These are phyloP conservation scores for Tetrapisispora namnaoensis DNA, from an alignment of 805 yeast species.

Conservation along the genomic window DNA sequence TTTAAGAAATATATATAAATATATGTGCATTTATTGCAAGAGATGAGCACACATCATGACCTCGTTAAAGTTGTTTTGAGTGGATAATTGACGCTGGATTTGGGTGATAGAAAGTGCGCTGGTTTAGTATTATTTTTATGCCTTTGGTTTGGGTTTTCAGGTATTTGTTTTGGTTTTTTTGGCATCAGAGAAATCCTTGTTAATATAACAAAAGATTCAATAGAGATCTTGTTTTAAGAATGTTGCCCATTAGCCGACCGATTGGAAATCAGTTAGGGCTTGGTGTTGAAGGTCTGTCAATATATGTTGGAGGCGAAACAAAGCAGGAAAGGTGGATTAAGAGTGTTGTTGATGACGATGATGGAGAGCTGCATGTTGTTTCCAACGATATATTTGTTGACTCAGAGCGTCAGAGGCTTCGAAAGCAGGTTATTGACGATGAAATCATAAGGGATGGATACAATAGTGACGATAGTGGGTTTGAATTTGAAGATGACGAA, in stretches of 20 bases:
- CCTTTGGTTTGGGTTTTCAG: too few relatives aligned
- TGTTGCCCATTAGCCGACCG: slow-evolving; percentile 13
- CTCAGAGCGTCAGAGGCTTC: neutral
- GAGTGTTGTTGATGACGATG: slow-evolving; percentile 3
- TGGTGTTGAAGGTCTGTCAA: slow-evolving; percentile 13
- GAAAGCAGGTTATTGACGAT: neutral
- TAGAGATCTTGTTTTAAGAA: neutral
- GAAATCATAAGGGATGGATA: slow-evolving; percentile 6
- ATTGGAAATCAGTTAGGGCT: slow-evolving; percentile 19
- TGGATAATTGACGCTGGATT: too few relatives aligned
- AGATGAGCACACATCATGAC: too few relatives aligned
- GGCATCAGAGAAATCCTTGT: too few relatives aligned
- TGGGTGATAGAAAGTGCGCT: too few relatives aligned
- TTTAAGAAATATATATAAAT: too few relatives aligned
- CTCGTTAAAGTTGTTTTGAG: too few relatives aligned
- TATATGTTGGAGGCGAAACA: slow-evolving; percentile 6
- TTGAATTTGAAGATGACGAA: slow-evolving; percentile 6
- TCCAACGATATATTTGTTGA: neutral
- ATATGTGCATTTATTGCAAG: too few relatives aligned
- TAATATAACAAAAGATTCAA: too few relatives aligned
- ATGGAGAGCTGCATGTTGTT: slow-evolving; percentile 1
- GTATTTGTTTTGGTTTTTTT: too few relatives aligned
- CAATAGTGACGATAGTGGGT: slow-evolving; percentile 3
- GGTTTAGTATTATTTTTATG: too few relatives aligned
- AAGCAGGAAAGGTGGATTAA: slow-evolving; percentile 6